Conservation (phyloP, 2,329 filamentous ascomycete genomes). For the Juglanconis sp. region DNA sequence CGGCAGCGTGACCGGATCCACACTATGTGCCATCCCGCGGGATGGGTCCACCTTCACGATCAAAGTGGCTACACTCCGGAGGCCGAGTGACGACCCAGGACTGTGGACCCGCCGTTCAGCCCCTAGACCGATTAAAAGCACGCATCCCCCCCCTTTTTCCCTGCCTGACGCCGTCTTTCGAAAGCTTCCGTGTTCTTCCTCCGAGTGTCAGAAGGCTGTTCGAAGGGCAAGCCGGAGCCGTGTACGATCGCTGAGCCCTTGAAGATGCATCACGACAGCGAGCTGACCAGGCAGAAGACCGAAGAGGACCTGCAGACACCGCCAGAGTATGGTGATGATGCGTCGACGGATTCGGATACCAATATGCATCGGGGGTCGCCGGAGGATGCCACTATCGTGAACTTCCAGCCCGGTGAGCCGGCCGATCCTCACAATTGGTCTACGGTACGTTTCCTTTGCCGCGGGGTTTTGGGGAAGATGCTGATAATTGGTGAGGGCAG, state of each 20-base stretch:
- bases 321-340: background rate
- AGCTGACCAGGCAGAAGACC: slow-evolving; percentile 15
- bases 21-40: background rate
- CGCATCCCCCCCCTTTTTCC: too few species aligned
- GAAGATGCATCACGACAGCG: slow-evolving; percentile 9
- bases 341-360: slow-evolving; percentile 1
- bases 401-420: slow-evolving; percentile 11
- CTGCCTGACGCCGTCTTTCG: background rate
- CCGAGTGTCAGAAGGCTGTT: too few species aligned
- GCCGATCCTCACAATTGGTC: slow-evolving; percentile 16
- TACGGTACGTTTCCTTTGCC: background rate
- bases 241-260: background rate
- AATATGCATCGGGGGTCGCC: background rate
- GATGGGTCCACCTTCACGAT: background rate
- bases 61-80: slow-evolving; percentile 10
- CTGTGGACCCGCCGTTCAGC: slow-evolving; percentile 3
- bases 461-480: too few species aligned
- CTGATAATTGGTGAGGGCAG: slow-evolving; percentile 7
- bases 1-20: background rate
- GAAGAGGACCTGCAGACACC: background rate
- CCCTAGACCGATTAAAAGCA: too few species aligned
- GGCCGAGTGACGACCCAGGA: background rate
- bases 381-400: slow-evolving; percentile 3
- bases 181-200: background rate
- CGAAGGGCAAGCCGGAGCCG: background rate